phyloP scores from a whole-genome alignment of 441 rosid species.

The Adansonia gregorii region DNA sequence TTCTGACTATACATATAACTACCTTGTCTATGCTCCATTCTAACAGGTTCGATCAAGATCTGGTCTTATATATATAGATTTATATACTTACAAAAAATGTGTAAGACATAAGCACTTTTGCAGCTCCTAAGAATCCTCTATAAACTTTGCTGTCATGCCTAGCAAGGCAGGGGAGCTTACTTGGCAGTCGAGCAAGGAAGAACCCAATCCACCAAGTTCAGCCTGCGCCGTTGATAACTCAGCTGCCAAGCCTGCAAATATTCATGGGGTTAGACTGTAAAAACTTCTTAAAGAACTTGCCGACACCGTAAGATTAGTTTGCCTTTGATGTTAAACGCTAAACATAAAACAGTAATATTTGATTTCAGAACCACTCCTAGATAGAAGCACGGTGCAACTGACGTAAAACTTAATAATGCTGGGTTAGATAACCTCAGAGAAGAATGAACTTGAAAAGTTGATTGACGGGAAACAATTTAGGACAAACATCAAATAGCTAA shows the following conservation, averaged over 20 bases:
- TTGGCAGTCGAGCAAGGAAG: constrained; percentile 63
- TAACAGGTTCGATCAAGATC: background rate
- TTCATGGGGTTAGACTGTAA: constrained; percentile 7
- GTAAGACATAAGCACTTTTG: background rate
- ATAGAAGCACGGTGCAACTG: background rate
- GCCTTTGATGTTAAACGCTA: background rate
- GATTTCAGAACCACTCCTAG: background rate
- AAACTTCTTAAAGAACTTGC: background rate
- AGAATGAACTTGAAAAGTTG: background rate
- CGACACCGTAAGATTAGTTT: background rate
- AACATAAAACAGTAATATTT: background rate
- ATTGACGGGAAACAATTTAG: background rate
- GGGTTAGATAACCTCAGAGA: background rate
- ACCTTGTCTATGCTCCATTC: background rate
- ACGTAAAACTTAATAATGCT: background rate
- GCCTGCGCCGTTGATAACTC: constrained; percentile 43
- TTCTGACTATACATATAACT: background rate
- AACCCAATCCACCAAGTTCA: constrained; percentile 54
- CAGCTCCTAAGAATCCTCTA: constrained; percentile 7
- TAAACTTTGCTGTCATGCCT: background rate
- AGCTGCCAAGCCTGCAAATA: constrained; percentile 53
- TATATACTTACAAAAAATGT: constrained; percentile 23
- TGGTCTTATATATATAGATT: background rate
- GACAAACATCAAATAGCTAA: background rate
- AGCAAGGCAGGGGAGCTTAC: constrained; percentile 28